These are phyloP conservation scores for Phytopythium mirpurense DNA, from an alignment of 352 stramenopile genomes.

Conservation along the genomic window DNA sequence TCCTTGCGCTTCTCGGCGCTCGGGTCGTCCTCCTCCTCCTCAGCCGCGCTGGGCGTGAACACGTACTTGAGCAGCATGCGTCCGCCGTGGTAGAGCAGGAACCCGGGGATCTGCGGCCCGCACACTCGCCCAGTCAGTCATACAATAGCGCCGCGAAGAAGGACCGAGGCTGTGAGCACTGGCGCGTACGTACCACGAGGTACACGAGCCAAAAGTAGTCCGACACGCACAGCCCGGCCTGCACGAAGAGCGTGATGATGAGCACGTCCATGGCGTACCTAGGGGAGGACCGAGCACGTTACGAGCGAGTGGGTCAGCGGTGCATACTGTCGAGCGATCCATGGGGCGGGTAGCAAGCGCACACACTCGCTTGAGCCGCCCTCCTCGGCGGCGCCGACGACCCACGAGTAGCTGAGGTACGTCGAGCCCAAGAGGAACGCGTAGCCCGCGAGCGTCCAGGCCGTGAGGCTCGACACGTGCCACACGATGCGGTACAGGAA, in stretches of 20 bases:
- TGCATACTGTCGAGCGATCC: too few species aligned
- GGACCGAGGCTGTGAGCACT: background rate
- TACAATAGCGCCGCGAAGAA: too few species aligned
- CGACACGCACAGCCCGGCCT: slow-evolving; percentile 67
- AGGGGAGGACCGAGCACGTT: background rate
- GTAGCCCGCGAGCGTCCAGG: slow-evolving; percentile 69
- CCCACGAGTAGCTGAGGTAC: slow-evolving; percentile 80
- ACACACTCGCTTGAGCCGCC: slow-evolving; percentile 72
- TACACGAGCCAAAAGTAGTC: slow-evolving; percentile 88
- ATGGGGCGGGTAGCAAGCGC: too few species aligned
- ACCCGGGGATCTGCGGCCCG: slow-evolving; percentile 54
- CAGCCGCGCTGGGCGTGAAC: slow-evolving; percentile 53
- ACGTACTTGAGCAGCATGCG: slow-evolving; percentile 79
- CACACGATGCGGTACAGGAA: slow-evolving; percentile 74
- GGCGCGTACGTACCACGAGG: slow-evolving; percentile 35
- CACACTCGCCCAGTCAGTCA: background rate
- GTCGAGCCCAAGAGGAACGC: slow-evolving; percentile 55
- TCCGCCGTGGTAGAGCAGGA: slow-evolving; percentile 74
- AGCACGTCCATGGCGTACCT: slow-evolving; percentile 85
- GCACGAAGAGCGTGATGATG: slow-evolving; percentile 76
- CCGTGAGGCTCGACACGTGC: slow-evolving; percentile 56
- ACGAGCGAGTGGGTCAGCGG: too few species aligned
- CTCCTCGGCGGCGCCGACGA: slow-evolving; percentile 70
- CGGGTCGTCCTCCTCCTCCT: slow-evolving; percentile 45
- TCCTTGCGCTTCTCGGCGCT: slow-evolving; percentile 65